phyloP scores from a whole-genome alignment of 495 filamentous ascomycete species.

The Tuber magnatum region DNA sequence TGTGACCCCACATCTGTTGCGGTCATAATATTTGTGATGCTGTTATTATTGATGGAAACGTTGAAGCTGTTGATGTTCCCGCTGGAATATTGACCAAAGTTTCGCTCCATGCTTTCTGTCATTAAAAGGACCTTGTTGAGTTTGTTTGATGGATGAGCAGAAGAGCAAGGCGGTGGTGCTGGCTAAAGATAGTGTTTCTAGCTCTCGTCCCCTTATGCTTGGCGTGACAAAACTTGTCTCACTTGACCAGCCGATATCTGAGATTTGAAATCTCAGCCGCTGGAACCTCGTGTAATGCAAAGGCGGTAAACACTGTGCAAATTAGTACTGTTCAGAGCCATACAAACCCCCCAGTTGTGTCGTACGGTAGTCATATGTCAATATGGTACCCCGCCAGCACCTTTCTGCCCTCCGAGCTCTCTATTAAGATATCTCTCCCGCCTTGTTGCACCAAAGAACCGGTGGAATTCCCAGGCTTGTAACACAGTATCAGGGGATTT shows the following conservation, averaged over 20 bases:
- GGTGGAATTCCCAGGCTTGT: no score
- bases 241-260: background rate
- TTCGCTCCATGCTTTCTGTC: background rate
- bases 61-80: background rate
- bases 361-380: no score
- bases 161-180: background rate
- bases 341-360: no score
- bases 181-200: background rate
- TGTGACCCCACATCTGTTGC: no score
- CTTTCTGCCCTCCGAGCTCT: no score
- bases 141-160: background rate
- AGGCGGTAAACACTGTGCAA: no score
- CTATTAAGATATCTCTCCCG: no score
- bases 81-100: background rate
- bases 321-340: no score
- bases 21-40: background rate
- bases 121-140: background rate
- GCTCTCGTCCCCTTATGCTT: background rate
- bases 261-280: background rate
- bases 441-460: no score
- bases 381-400: no score
- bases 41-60: background rate
- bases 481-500: no score
- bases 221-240: background rate
- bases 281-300: background rate